phyloP scores from a whole-genome alignment of 2,329 filamentous ascomycete genomes.

The Penicillium oxalicum region DNA sequence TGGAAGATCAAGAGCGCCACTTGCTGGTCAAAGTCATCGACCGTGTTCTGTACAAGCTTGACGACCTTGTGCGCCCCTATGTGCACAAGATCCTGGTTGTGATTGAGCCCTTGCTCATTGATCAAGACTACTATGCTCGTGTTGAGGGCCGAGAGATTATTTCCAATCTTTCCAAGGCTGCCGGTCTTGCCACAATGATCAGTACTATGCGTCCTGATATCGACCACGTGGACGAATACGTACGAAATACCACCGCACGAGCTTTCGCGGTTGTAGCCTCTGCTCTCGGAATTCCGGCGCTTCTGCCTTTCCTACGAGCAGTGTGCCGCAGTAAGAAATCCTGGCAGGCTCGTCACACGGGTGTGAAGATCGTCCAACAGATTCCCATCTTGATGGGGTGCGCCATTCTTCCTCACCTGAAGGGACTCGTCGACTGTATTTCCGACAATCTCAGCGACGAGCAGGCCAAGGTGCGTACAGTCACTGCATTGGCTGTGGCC shows the following conservation, averaged over 20 bases:
- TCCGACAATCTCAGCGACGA: conserved; percentile 94
- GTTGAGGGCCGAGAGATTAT: conserved; percentile 99
- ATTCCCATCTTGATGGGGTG: conserved; percentile 99
- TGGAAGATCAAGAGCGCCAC: conserved; percentile 97
- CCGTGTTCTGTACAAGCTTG: conserved; percentile 94
- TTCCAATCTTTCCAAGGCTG: conserved; percentile 93
- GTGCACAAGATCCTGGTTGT: conserved; percentile 98
- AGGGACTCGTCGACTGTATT: conserved; percentile 94
- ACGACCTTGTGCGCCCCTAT: conserved; percentile 90
- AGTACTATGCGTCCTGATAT: conserved; percentile 99
- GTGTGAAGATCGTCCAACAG: conserved; percentile 98
- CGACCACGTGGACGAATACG: conserved; percentile 96
- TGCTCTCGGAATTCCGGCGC: conserved; percentile 87
- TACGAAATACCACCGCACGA: conserved; percentile 92
- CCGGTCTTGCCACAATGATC: conserved; percentile 97
- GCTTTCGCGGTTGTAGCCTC: conserved; percentile 97
- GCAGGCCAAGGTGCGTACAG: conserved; percentile 94
- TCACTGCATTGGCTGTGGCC: conserved; percentile 90
- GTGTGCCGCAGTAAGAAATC: conserved; percentile 98
- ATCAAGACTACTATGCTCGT: conserved; percentile 98
- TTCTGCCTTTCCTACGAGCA: conserved; percentile 89
- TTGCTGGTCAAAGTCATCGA: conserved; percentile 98
- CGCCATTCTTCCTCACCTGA: conserved; percentile 88
- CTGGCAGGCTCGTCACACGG: conserved; percentile 95
- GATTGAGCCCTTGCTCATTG: conserved; percentile 97